phyloP scores from a whole-genome alignment of 257 asterid species.

The Solanum acaule region DNA sequence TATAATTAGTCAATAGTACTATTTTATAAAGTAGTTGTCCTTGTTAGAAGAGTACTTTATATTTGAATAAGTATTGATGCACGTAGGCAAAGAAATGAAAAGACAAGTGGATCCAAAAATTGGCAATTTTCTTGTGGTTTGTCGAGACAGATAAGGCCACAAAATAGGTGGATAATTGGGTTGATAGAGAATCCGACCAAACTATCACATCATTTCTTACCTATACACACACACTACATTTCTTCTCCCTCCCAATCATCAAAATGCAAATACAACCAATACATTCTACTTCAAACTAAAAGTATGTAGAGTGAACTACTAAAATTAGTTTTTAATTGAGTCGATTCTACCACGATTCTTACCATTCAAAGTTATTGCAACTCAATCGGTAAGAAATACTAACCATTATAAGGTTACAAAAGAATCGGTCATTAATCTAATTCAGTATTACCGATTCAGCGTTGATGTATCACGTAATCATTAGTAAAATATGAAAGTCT shows the following conservation, averaged over 20 bases:
- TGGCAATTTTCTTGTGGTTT: background rate
- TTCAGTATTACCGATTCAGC: too few relatives aligned
- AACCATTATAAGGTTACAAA: background rate
- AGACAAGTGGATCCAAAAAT: background rate
- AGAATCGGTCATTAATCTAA: background rate
- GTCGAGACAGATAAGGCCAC: background rate
- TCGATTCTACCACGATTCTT: background rate
- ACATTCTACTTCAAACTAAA: background rate
- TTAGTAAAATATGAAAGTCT: too few relatives aligned
- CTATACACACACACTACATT: background rate
- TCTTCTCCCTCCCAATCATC: background rate
- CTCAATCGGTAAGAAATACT: background rate
- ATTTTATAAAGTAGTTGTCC: background rate
- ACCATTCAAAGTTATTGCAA: background rate
- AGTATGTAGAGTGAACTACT: background rate
- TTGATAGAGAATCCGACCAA: conserved; percentile 4
- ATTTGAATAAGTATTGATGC: background rate
- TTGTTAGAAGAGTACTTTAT: background rate
- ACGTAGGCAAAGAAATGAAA: background rate
- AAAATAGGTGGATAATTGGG: background rate
- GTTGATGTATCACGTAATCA: background rate
- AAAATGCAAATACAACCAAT: background rate
- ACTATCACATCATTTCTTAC: background rate
- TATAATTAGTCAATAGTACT: background rate
- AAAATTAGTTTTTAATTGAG: too few relatives aligned